A percentile compares a stretch with the other conserved stretches of the same genome.
phyloP scores from a whole-genome alignment of 805 yeast genomes.

The Teunomyces tritomae region DNA sequence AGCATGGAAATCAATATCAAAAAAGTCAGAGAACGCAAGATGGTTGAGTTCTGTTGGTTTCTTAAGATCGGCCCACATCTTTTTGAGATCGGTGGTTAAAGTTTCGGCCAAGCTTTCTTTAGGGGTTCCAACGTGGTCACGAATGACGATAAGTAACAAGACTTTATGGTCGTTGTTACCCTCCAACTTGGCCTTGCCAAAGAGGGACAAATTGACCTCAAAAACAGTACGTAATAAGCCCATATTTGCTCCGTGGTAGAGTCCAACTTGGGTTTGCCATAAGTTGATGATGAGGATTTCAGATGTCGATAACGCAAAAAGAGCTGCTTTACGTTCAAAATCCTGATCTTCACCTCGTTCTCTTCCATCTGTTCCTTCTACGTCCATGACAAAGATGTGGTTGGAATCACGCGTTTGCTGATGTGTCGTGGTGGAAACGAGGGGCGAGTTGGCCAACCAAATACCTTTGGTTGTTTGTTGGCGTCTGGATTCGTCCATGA shows the following conservation, averaged over 20 bases:
- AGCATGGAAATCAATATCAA: constrained; percentile 78
- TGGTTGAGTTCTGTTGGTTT: constrained; percentile 67
- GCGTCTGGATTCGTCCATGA: constrained; percentile 83
- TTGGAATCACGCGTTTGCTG: constrained; percentile 11
- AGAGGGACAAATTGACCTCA: constrained; percentile 87
- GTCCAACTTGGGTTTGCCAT: constrained; percentile 97
- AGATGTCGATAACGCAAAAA: constrained; percentile 89
- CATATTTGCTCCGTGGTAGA: constrained; percentile 97
- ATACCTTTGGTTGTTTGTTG: constrained; percentile 72
- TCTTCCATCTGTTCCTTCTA: constrained; percentile 98
- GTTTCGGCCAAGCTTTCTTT: constrained; percentile 66
- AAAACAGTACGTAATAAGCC: constrained; percentile 92
- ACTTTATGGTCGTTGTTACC: constrained; percentile 62
- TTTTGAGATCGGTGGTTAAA: constrained; percentile 64
- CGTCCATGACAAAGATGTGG: constrained; percentile 81
- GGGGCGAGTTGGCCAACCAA: constrained; percentile 43
- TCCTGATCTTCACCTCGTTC: constrained; percentile 99
- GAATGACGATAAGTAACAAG: constrained; percentile 76
- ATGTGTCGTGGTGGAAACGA: constrained; percentile 22
- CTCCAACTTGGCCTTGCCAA: constrained; percentile 53
- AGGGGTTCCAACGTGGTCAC: constrained; percentile 94
- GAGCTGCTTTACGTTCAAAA: constrained; percentile 93
- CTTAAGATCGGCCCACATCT: constrained; percentile 73
- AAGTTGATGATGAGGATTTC: constrained; percentile 88
- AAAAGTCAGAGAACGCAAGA: constrained; percentile 66